phyloP scores from a whole-genome alignment of 2,329 filamentous ascomycete species.

The Saccharata proteae region DNA sequence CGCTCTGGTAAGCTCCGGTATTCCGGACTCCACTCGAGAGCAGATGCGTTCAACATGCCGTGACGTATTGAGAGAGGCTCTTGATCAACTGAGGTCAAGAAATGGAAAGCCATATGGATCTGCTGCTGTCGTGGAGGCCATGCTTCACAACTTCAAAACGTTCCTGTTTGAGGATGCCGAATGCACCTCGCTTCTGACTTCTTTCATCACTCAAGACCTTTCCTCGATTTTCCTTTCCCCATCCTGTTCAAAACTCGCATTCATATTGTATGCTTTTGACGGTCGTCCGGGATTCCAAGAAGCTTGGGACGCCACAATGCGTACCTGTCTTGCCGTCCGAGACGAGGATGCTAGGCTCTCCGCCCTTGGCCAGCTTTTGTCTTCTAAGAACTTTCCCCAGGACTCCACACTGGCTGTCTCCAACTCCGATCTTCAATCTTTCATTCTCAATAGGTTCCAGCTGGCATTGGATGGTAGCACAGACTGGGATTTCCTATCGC shows the following conservation, averaged over 20 bases:
- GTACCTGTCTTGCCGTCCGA: constrained; percentile 15
- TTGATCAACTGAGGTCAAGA: constrained; percentile 38
- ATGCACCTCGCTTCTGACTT: constrained; percentile 28
- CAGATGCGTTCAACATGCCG: constrained; percentile 10
- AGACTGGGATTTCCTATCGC: constrained; percentile 25
- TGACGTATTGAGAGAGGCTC: constrained; percentile 33
- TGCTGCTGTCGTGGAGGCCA: constrained; percentile 43
- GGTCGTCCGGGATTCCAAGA: constrained; percentile 18
- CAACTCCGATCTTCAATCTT: constrained; percentile 23
- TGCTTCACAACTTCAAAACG: constrained; percentile 33
- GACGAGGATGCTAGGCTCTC: constrained; percentile 18
- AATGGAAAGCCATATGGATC: constrained; percentile 58
- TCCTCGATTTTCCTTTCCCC: constrained; percentile 52
- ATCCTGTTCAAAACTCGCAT: constrained; percentile 54
- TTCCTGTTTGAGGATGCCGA: constrained; percentile 28
- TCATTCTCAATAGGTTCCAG: constrained; percentile 19
- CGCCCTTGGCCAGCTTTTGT: constrained; percentile 21
- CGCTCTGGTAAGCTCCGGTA: no score
- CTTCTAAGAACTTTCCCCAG: constrained; percentile 22
- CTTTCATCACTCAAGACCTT: constrained; percentile 44
- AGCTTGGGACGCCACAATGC: constrained; percentile 21
- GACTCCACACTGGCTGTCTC: constrained; percentile 23
- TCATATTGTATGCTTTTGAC: constrained; percentile 45
- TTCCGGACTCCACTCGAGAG: background rate
- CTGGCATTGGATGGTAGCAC: constrained; percentile 19